These are phyloP conservation scores for Forsythia suspensa DNA, from an alignment of 257 asterid genomes.

Conservation along the genomic window DNA sequence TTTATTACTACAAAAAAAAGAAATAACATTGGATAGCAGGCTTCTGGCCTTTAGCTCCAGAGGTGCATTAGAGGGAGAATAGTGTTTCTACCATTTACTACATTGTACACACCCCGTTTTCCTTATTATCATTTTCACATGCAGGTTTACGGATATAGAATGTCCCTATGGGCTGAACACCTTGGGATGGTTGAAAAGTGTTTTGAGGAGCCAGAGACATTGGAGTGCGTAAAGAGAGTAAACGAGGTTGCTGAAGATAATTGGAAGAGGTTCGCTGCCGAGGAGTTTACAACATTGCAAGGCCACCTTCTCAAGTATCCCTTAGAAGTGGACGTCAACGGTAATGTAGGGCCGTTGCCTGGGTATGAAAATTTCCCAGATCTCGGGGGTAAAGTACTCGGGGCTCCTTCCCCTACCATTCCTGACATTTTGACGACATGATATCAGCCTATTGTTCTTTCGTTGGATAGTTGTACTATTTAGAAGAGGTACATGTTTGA, in stretches of 20 bases:
- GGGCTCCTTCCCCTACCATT: conserved; percentile 57
- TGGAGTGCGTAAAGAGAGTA: conserved; percentile 69
- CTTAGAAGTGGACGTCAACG: conserved; percentile 56
- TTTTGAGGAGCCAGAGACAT: conserved; percentile 53
- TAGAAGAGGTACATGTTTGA: neutral
- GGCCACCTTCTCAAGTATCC: conserved; percentile 95
- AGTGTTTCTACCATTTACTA: neutral
- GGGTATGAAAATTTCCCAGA: conserved; percentile 80
- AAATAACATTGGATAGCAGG: neutral
- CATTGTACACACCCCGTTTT: neutral
- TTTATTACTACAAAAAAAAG: too few species aligned
- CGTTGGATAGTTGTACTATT: neutral
- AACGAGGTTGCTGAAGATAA: conserved; percentile 62
- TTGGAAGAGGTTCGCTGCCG: conserved; percentile 56
- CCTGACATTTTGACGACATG: conserved; percentile 80
- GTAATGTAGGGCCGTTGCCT: conserved; percentile 56
- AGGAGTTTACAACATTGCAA: conserved; percentile 45
- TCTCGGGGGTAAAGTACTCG: conserved; percentile 77
- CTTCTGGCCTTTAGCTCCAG: neutral
- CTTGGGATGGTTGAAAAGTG: conserved; percentile 55
- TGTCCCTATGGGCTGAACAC: conserved; percentile 93
- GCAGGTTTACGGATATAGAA: conserved; percentile 83
- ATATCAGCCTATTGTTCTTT: conserved; percentile 6
- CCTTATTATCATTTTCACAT: neutral
- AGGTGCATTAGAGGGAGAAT: neutral